phyloP scores from a whole-genome alignment of 2,329 filamentous ascomycete species.

The Aspergillus jensenii region DNA sequence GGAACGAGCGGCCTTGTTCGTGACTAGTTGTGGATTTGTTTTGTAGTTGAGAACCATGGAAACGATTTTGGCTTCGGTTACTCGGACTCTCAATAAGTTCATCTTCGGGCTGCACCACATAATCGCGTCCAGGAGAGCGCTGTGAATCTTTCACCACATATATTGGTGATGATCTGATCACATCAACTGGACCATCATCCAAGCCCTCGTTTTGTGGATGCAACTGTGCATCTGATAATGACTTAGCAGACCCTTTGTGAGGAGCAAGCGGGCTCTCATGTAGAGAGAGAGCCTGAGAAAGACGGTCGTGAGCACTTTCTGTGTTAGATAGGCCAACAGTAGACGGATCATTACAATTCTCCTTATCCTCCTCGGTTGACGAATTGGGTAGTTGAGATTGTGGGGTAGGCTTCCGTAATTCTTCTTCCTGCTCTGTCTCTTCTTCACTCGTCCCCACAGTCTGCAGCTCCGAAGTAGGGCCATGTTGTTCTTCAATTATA shows the following conservation, averaged over 20 bases:
- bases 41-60: constrained; percentile 5
- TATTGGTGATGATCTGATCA: constrained; percentile 29
- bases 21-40: constrained; percentile 12
- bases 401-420: constrained; percentile 26
- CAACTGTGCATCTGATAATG: not conserved
- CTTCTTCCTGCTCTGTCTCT: constrained; percentile 50
- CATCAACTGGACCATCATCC: constrained; percentile 13
- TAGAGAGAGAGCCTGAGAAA: constrained; percentile 38
- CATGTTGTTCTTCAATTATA: constrained; percentile 19
- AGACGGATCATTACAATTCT: constrained; percentile 40
- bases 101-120: constrained; percentile 6
- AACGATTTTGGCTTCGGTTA: not conserved
- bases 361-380: constrained; percentile 47
- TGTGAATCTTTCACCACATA: constrained; percentile 40
- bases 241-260: constrained; percentile 4
- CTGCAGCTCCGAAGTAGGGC: constrained; percentile 18
- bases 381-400: constrained; percentile 30
- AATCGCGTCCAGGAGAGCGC: constrained; percentile 25
- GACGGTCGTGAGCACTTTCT: constrained; percentile 36
- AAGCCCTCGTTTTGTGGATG: constrained; percentile 1
- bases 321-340: constrained; percentile 30
- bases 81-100: not conserved
- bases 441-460: constrained; percentile 38
- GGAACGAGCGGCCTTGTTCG: constrained; percentile 17
- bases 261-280: constrained; percentile 20